phyloP scores from a whole-genome alignment of 305 asterid species.

The Solanum hybrid region DNA sequence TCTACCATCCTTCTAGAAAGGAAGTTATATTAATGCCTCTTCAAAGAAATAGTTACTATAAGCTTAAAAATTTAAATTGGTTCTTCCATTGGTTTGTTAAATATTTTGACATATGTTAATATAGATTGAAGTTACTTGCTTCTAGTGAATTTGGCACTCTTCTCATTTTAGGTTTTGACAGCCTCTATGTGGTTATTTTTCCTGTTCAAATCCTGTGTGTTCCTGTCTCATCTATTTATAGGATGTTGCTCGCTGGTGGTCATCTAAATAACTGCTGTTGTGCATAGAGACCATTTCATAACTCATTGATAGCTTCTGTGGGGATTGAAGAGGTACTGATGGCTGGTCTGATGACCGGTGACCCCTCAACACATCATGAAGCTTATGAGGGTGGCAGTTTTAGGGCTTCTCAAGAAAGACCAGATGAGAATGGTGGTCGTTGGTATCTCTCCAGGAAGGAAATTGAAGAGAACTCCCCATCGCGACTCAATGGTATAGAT shows the following conservation, averaged over 20 bases:
- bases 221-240: background rate
- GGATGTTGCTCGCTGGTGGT: slow-evolving; percentile 1
- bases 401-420: slow-evolving; percentile 37
- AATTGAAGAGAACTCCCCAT: slow-evolving; percentile 69
- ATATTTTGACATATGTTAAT: background rate
- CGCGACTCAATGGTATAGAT: slow-evolving; percentile 70
- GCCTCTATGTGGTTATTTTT: background rate
- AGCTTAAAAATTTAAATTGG: background rate
- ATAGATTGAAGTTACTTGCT: background rate
- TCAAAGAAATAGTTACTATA: background rate
- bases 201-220: background rate
- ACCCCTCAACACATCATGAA: slow-evolving; percentile 40
- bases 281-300: background rate
- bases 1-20: background rate
- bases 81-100: background rate
- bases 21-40: background rate
- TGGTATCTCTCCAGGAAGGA: slow-evolving; percentile 76
- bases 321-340: slow-evolving; percentile 29
- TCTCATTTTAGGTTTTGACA: background rate
- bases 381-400: slow-evolving; percentile 36
- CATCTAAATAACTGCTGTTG: slow-evolving; percentile 4
- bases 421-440: slow-evolving; percentile 50
- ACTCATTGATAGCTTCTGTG: slow-evolving; percentile 12
- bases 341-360: slow-evolving; percentile 51
- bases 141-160: background rate